Evolutionary conservation across 2,329 filamentous ascomycete genomes (phyloP), one percentile per base, ranked within the genome.

Genomic region (Tolypocladium inflatum): DNA sequence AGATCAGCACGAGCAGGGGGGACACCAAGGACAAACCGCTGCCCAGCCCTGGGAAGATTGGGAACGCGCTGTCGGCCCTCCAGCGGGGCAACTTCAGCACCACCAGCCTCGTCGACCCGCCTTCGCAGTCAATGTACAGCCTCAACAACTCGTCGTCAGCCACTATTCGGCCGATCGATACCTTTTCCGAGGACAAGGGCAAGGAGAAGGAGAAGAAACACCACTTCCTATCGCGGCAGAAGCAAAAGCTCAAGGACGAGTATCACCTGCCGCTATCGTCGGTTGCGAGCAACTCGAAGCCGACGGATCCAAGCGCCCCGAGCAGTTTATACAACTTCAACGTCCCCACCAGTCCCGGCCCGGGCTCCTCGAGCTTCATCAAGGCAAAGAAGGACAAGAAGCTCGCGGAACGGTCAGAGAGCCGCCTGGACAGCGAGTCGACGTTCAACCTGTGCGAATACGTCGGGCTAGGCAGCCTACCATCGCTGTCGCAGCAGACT

Each of bases 351-450:
- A 91, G 87, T 60, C 88, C 89, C 1, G 86, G 82, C 0, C 84
- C 86, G 17, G 81, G 79, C 55, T 81, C 78, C 56, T 81, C 79
- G 33, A 78, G 82, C 38, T 96, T 97, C 69, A 80, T 86, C 42
- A 95, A 94, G 73, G 88, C 87, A 3, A 89, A 94, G 67, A 93
- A 89, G 59, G 91, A 96, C 68, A 96, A 93, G 77, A 88, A 87
- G 70, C 87, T 88, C 63, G 86, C 89, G 61, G 87, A 90, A 62
- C 84, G 86, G 63, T 79, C 75, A 58, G 70, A 77, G 8, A 74
- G 70, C 60, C 74, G 76, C 15, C 71, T 84, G 41, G 79, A 86
- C 59, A 84, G 73, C 61, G 80, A 82, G 74, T 73, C 76, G 21
- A 67, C 69, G 54, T 71, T 76, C 63, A 70, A 68, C 30, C 59